Percentiles rank a stretch among this genome's conserved stretches.
Evolutionary conservation across 1,139 yeast species (phyloP).

Genomic region (Candida sanyaensis): DNA sequence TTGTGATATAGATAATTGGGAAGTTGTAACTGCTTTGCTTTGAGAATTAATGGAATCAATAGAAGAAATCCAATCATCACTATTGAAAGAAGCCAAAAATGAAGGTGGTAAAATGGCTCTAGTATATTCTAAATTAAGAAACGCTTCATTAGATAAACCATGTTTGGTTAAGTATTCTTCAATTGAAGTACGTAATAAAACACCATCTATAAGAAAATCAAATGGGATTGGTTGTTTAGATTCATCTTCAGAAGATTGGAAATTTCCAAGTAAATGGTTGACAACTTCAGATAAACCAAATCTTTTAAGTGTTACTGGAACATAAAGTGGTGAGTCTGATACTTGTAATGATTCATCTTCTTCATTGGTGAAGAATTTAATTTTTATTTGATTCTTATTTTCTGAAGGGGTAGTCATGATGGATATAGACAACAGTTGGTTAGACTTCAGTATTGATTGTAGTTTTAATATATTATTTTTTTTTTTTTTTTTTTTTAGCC

Average conservation of each 20-base stretch:
- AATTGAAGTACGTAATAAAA: constrained; percentile 71
- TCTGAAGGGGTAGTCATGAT: constrained; percentile 17
- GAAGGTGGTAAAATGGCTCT: constrained; percentile 94
- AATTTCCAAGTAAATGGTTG: constrained; percentile 67
- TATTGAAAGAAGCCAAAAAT: constrained; percentile 81
- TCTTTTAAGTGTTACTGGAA: constrained; percentile 82
- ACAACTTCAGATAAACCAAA: constrained; percentile 94
- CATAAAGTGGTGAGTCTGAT: constrained; percentile 82
- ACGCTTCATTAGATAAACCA: constrained; percentile 83
- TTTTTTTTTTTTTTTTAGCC: background rate
- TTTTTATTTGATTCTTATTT: constrained; percentile 56
- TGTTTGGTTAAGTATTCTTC: constrained; percentile 74
- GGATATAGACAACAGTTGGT: too few relatives aligned
- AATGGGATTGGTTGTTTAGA: constrained; percentile 76
- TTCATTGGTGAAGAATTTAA: constrained; percentile 85
- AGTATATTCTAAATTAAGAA: constrained; percentile 82
- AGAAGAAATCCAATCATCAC: constrained; percentile 95
- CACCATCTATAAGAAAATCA: constrained; percentile 88
- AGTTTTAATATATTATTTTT: background rate
- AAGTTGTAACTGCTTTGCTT: constrained; percentile 26
- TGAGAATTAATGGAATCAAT: constrained; percentile 51
- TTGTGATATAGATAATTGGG: constrained; percentile 28
- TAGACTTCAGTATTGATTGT: background rate
- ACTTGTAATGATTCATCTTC: constrained; percentile 71
- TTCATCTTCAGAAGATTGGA: constrained; percentile 20